Conservation (phyloP, 179 eudicot genomes). For the Corrigiola litoralis region DNA sequence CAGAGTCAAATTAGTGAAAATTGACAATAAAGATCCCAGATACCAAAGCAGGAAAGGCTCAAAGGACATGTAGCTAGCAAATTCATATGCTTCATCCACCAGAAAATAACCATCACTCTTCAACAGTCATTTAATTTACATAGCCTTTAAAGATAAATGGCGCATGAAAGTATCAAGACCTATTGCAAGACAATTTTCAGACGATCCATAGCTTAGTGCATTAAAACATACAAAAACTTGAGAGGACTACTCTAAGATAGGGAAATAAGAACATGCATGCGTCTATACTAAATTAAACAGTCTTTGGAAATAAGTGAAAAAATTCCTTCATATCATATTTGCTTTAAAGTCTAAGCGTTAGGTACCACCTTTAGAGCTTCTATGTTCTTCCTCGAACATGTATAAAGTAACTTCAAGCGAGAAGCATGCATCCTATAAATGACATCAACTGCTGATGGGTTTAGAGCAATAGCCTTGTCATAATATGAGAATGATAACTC, state of each 20-base stretch:
- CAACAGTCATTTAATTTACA: not conserved
- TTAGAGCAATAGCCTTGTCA: slow-evolving; percentile 68
- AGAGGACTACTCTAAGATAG: not conserved
- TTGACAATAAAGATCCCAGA: not conserved
- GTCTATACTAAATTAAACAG: too few relatives aligned
- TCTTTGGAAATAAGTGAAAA: too few relatives aligned
- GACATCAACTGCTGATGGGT: slow-evolving; percentile 93
- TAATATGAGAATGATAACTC: slow-evolving; percentile 69
- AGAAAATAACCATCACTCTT: not conserved
- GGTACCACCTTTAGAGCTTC: slow-evolving; percentile 70
- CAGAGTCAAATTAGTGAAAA: slow-evolving; percentile 3
- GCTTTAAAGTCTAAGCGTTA: not conserved
- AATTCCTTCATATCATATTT: too few relatives aligned
- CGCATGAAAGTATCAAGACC: not conserved
- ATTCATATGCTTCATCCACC: not conserved
- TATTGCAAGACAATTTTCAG: not conserved
- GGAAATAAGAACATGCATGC: not conserved
- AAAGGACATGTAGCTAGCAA: not conserved
- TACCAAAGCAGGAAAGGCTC: not conserved
- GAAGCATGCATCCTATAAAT: slow-evolving; percentile 99
- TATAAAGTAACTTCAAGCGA: slow-evolving; percentile 82
- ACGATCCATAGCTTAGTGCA: not conserved
- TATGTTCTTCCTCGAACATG: slow-evolving; percentile 54
- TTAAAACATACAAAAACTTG: not conserved
- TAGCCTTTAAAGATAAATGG: not conserved